Base-by-base conservation (phyloP, 208 protist genomes). In the Leishmania mexicana region DNA sequence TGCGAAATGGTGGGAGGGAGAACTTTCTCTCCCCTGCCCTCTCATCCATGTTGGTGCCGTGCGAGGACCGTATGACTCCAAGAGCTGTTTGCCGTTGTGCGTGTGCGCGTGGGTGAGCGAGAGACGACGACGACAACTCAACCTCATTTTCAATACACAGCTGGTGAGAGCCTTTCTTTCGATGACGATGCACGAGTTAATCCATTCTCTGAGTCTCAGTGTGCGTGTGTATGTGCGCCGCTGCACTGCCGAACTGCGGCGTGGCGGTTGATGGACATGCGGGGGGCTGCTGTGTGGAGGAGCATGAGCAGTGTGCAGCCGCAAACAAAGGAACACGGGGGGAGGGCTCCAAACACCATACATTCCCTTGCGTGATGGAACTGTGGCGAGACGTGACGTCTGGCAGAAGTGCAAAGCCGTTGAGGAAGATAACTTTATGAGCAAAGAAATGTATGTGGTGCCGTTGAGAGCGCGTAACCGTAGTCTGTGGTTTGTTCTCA, bases 141-240 rank as follows among this genome's bases (percentile, higher is more conserved):
- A 83, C 85, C 81, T 88, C 73, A 65, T 83, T 73, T 75, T 73
- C 73, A 81, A 81, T 28, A 88, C 78, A 88, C 85, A 88, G 85
- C 83, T 88, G 85, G 85, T 88, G 85, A 85, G 80, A 85, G 80
- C 81, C 75, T 31, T 70, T 79, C 75, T 79, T 88, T 85, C 78
- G 81, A 85, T 85, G 85, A 85, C 83, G 85, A 88, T 82, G 28
- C 64, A 54, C 57, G 80, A 83, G 84, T 87, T 87, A 87, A 87
- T 87, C 84, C 84, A 87, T 87, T 87, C 84, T 87, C 84, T 87
- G 84, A 87, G 84, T 84, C 78, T 76, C 60, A 47, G 15, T 40
- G 47, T 78, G 49, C 47, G 35, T 74, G 62, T 73, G 62, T 80
- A 60, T 75, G 78, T 45, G 65, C 3, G 35, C 42, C n/a, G 38